These are phyloP conservation scores for Stagonosporopsis rhizophila DNA, from an alignment of 2,329 filamentous ascomycete species.

Conservation along the genomic window DNA sequence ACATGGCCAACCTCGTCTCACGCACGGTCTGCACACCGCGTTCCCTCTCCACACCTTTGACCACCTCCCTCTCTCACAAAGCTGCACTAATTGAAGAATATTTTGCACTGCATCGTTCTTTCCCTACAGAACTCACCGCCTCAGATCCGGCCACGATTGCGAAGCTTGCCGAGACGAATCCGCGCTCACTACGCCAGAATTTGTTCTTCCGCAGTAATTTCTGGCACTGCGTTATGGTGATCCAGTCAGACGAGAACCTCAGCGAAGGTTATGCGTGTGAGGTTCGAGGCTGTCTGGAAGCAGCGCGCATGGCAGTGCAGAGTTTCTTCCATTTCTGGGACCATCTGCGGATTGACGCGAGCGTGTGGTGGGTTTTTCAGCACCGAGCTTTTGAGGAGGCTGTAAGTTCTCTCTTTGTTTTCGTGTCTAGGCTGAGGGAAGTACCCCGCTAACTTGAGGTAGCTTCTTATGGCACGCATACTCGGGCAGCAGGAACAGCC, in stretches of 20 bases:
- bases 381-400: conserved; percentile 81
- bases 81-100: conserved; percentile 74
- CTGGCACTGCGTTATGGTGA: conserved; percentile 81
- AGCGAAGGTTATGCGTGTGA: conserved; percentile 62
- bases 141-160: conserved; percentile 69
- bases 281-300: conserved; percentile 73
- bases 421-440: not conserved
- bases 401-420: conserved; percentile 57
- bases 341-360: conserved; percentile 73
- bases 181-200: conserved; percentile 74
- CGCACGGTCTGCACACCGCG: conserved; percentile 77
- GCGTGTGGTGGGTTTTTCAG: conserved; percentile 86
- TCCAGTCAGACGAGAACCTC: conserved; percentile 73
- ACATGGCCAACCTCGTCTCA: conserved; percentile 78
- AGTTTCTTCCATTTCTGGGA: conserved; percentile 77
- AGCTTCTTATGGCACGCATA: conserved; percentile 52
- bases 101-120: conserved; percentile 73
- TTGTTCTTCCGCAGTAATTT: conserved; percentile 83
- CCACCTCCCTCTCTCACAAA: conserved; percentile 71
- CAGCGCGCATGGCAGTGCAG: conserved; percentile 75
- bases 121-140: conserved; percentile 73
- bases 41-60: conserved; percentile 76
- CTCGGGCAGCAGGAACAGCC: conserved; percentile 46
- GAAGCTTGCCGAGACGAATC: conserved; percentile 65
- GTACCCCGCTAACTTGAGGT: not conserved